Conservation (phyloP, 352 stramenopile species). For the Phytopythium ostracodes region DNA sequence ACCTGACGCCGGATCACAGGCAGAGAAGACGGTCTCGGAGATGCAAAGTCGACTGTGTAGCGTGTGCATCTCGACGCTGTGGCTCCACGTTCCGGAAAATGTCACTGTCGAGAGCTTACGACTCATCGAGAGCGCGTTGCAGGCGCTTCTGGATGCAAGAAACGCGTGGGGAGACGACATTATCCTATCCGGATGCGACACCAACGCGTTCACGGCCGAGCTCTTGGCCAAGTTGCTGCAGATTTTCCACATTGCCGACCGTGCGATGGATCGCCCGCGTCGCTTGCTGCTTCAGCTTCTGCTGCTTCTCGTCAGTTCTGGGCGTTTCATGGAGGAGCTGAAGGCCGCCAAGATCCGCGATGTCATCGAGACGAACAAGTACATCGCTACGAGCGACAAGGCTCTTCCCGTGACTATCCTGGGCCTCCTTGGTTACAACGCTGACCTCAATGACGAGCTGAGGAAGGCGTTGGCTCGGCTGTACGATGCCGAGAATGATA, state of each 20-base stretch:
- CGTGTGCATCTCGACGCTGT: background rate
- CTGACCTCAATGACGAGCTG: constrained; percentile 68
- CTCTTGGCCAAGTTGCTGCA: constrained; percentile 34
- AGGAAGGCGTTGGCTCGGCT: constrained; percentile 38
- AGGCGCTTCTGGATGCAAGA: background rate
- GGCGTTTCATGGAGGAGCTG: constrained; percentile 45
- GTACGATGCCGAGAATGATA: constrained; percentile 12
- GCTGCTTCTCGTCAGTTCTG: constrained; percentile 51
- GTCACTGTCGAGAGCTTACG: background rate
- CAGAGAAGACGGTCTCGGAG: background rate
- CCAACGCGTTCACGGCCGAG: constrained; percentile 10
- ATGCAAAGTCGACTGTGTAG: background rate
- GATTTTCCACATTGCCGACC: constrained; percentile 28
- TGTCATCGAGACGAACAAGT: constrained; percentile 56
- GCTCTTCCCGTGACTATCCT: constrained; percentile 53
- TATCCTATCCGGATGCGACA: constrained; percentile 23
- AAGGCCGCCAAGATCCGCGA: constrained; percentile 43
- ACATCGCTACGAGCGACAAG: constrained; percentile 47
- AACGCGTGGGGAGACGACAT: constrained; percentile 25
- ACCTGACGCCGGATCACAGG: background rate
- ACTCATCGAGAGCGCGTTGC: background rate
- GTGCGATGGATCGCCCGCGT: constrained; percentile 20
- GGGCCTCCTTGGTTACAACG: constrained; percentile 62
- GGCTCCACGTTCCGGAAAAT: background rate
- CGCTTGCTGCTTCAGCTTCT: constrained; percentile 48